phyloP scores from a whole-genome alignment of 148 eudicot species.

The Silene uniflora region DNA sequence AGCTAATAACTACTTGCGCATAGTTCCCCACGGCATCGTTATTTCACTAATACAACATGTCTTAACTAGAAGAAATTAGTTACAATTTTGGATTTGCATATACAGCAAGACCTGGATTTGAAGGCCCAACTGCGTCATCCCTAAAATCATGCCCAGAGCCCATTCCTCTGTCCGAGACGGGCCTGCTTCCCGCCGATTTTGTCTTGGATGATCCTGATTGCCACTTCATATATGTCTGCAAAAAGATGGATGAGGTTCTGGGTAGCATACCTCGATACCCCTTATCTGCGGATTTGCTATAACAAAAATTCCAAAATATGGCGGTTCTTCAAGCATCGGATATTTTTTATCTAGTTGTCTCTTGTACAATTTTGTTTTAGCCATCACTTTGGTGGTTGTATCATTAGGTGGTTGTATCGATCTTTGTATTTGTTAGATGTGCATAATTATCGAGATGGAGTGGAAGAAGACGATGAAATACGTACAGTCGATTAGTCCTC shows the following conservation, averaged over 20 bases:
- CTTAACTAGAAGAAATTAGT: background rate
- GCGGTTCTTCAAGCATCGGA: slow-evolving; percentile 9
- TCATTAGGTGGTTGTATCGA: slow-evolving; percentile 14
- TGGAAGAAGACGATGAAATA: background rate
- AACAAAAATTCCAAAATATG: background rate
- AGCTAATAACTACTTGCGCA: background rate
- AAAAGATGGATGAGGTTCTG: slow-evolving; percentile 38
- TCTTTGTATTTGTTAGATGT: slow-evolving; percentile 16
- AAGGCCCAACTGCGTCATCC: slow-evolving; percentile 43
- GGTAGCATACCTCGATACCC: slow-evolving; percentile 13
- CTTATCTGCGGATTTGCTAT: background rate
- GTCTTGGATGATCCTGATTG: slow-evolving; percentile 86
- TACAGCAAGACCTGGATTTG: slow-evolving; percentile 95
- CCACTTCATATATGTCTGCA: slow-evolving; percentile 77
- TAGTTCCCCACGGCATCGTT: background rate
- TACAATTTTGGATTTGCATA: background rate
- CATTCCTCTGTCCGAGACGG: slow-evolving; percentile 63
- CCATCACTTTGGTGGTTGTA: slow-evolving; percentile 6
- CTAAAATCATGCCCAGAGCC: slow-evolving; percentile 54
- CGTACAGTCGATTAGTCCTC: no score
- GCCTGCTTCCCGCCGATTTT: slow-evolving; percentile 58
- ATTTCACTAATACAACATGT: background rate
- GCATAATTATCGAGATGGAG: slow-evolving; percentile 14
- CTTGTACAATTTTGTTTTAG: slow-evolving; percentile 10
- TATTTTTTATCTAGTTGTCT: background rate